Evolutionary conservation across 2,329 filamentous ascomycete species (phyloP), one percentile per base, ranked within the genome.

Genomic region (Harringtonia aguacate): DNA sequence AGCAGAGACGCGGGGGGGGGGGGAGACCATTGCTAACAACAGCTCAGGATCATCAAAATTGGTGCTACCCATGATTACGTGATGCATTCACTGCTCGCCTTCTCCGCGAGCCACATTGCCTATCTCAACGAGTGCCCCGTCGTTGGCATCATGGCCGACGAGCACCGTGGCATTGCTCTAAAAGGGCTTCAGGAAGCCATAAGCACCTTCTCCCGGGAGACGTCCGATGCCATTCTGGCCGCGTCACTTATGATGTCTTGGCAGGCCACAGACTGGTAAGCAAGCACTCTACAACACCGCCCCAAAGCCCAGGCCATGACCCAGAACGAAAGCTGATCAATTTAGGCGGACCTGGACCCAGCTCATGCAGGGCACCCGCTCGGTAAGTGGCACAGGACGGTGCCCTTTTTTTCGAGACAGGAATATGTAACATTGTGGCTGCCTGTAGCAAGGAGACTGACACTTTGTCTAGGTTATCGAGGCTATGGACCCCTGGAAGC

Each of bases 221-320:
- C 88, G 48, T 90, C 87, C 2, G 90, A 98, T 64, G 88, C 89
- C 36, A 82, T 95, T 49, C 74, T 98, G 44, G 90, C 89, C 22
- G 86, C 89, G 28, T 95, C 90, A 22, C 79, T 95, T 36, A 76
- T 97, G 39, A 74, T 98, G 40, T 94, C 89, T 31, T 97, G 92
- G 89, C 90, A 97, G 67, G 86, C 87, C 45, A 92, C 83, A 48
- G 90, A 97, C 68, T 97, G 89, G 90, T 94, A 74, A 71, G 44
- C 24, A n/a, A 24, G 3, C 15, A 17, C 2, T 29, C 24, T 22
- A 6, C 18, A 28, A 29, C 15, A 30, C 13, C 27, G 20, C 28
- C 17, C 29, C 18, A 22, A 21, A 10, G n/a, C n/a, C 4, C 33
- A 18, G 20, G 6, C 8, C 9, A 14, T 13, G 8, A 36, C 20